Percentiles rank a stretch among this genome's conserved stretches.
Conservation (phyloP, 1,139 yeast species). For the Kluyveromyces sp. region DNA sequence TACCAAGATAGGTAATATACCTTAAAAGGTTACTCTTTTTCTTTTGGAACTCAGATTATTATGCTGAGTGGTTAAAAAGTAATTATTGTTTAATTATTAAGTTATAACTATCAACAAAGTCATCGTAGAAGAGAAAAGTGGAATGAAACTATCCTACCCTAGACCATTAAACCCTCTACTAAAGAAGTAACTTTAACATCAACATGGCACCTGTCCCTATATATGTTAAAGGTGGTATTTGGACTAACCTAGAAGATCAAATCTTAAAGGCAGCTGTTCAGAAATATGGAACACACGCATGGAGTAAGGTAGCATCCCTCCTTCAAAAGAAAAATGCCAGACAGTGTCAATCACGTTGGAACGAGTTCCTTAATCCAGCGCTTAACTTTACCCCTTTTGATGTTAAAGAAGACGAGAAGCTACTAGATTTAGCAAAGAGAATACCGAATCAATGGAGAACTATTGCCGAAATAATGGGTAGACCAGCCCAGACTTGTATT, state of each 20-base stretch:
- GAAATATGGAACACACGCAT: constrained; percentile 88
- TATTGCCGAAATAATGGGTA: constrained; percentile 68
- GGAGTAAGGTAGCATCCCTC: constrained; percentile 89
- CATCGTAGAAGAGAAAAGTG: too few relatives aligned
- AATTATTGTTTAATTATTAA: too few relatives aligned
- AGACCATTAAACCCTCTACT: too few relatives aligned
- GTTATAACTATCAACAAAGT: too few relatives aligned
- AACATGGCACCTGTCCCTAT: constrained; percentile 45
- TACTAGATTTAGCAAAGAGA: constrained; percentile 57
- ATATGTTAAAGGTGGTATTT: constrained; percentile 78
- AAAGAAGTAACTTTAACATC: neutral
- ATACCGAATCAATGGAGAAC: constrained; percentile 95
- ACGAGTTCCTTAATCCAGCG: constrained; percentile 76
- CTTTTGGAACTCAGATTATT: too few relatives aligned
- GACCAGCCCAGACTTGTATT: constrained; percentile 85
- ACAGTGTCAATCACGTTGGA: constrained; percentile 92
- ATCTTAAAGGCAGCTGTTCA: constrained; percentile 84
- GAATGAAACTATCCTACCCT: too few relatives aligned
- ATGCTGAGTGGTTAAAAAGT: too few relatives aligned
- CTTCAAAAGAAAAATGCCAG: constrained; percentile 79
- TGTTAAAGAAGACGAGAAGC: constrained; percentile 65
- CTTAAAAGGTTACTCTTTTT: too few relatives aligned
- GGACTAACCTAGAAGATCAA: constrained; percentile 91
- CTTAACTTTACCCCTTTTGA: constrained; percentile 64
- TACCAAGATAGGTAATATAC: too few relatives aligned